These are phyloP conservation scores for Candida endomychidarum DNA, from an alignment of 805 yeast genomes.

Conservation along the genomic window DNA sequence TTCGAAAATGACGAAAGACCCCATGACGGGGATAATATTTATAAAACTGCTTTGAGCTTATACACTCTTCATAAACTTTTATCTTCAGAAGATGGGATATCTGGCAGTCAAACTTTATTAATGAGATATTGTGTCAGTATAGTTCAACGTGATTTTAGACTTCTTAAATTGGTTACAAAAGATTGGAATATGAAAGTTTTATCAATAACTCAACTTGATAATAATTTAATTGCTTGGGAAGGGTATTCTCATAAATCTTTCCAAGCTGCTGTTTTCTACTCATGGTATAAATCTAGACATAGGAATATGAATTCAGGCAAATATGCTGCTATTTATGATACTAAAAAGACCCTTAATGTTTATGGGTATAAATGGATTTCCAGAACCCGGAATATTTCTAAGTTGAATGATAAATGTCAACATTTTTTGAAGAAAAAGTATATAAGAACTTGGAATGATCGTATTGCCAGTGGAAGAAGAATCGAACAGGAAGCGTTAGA, in stretches of 20 bases:
- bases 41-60: conserved; percentile 22
- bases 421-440: neutral
- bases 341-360: conserved; percentile 9
- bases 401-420: neutral
- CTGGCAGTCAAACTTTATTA: conserved; percentile 21
- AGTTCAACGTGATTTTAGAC: conserved; percentile 7
- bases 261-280: conserved; percentile 7
- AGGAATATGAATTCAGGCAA: conserved; percentile 1
- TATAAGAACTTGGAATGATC: neutral
- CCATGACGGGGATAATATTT: conserved; percentile 16
- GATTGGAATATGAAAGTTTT: conserved; percentile 24
- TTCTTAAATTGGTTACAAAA: conserved; percentile 11
- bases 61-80: conserved; percentile 24
- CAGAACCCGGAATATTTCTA: neutral
- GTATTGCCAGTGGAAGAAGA: neutral
- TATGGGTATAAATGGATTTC: conserved; percentile 7
- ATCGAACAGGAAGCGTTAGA: neutral
- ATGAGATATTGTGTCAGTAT: conserved; percentile 31
- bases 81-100: conserved; percentile 7
- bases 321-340: conserved; percentile 13
- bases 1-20: conserved; percentile 26
- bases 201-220: conserved; percentile 16
- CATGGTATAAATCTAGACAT: conserved; percentile 15
- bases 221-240: conserved; percentile 12
- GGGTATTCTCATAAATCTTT: conserved; percentile 3